These are phyloP conservation scores for Kazachstania viticola DNA, from an alignment of 805 yeast genomes.

Conservation along the genomic window DNA sequence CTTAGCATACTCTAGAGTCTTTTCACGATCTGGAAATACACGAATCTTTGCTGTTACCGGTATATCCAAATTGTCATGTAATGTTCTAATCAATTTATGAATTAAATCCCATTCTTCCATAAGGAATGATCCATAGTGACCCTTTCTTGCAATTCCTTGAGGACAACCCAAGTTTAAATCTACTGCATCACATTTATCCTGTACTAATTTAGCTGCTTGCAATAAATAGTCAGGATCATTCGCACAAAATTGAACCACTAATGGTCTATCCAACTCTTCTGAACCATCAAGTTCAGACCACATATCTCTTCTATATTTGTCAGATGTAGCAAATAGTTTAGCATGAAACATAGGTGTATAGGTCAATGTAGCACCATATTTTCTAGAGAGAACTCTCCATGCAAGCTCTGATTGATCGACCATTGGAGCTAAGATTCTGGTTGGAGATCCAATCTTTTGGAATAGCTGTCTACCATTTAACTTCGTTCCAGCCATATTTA, in stretches of 20 bases:
- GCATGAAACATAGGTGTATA: slow-evolving; percentile 98
- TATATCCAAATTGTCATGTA: slow-evolving; percentile 63
- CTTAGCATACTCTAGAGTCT: slow-evolving; percentile 75
- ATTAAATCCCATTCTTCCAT: slow-evolving; percentile 96
- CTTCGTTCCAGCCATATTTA: no score
- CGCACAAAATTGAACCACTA: slow-evolving; percentile 92
- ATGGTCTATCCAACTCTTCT: slow-evolving; percentile 58
- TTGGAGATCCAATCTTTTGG: slow-evolving; percentile 61
- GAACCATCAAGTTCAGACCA: slow-evolving; percentile 70
- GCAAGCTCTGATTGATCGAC: slow-evolving; percentile 95
- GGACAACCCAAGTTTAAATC: slow-evolving; percentile 97
- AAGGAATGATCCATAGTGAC: slow-evolving; percentile 87
- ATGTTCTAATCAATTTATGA: slow-evolving; percentile 51
- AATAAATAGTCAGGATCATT: slow-evolving; percentile 81
- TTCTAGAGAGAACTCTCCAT: slow-evolving; percentile 80
- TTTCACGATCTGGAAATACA: slow-evolving; percentile 73
- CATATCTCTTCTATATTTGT: slow-evolving; percentile 68
- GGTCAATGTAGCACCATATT: slow-evolving; percentile 86
- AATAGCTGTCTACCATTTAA: slow-evolving; percentile 69
- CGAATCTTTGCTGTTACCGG: slow-evolving; percentile 96
- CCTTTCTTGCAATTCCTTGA: slow-evolving; percentile 91
- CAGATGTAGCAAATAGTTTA: slow-evolving; percentile 71
- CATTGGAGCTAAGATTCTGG: slow-evolving; percentile 92
- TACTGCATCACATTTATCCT: slow-evolving; percentile 84
- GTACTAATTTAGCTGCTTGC: slow-evolving; percentile 70